phyloP scores from a whole-genome alignment of 768 basidiomycete species.

The Phylloporus scabripes region DNA sequence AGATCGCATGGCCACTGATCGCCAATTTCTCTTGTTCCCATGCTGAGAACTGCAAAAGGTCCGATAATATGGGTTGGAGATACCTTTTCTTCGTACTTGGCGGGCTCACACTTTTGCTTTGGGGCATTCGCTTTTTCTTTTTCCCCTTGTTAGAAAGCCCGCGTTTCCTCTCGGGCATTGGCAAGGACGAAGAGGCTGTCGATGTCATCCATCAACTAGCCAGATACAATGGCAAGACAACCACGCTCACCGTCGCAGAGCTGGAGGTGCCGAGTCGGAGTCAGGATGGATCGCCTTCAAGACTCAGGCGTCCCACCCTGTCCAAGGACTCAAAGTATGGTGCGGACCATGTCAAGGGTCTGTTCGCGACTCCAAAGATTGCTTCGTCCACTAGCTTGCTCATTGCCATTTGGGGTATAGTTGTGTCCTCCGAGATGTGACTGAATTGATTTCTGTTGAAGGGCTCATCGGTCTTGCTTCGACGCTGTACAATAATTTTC shows the following conservation, averaged over 20 bases:
- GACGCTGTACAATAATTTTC: slow-evolving; percentile 55
- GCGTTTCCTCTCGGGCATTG: slow-evolving; percentile 50
- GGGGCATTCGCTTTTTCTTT: slow-evolving; percentile 45
- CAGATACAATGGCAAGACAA: slow-evolving; percentile 41
- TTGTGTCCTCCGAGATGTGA: not conserved
- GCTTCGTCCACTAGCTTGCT: slow-evolving; percentile 62
- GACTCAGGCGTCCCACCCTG: slow-evolving; percentile 21
- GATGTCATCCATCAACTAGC: slow-evolving; percentile 46
- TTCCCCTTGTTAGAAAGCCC: slow-evolving; percentile 55
- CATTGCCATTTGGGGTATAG: slow-evolving; percentile 43
- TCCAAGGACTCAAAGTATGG: slow-evolving; percentile 40
- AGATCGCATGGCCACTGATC: slow-evolving; percentile 59
- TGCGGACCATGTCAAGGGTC: slow-evolving; percentile 44
- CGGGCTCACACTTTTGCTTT: slow-evolving; percentile 48
- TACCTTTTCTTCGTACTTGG: slow-evolving; percentile 53
- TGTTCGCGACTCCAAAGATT: slow-evolving; percentile 60
- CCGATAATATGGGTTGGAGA: slow-evolving; percentile 60
- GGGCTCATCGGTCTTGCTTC: slow-evolving; percentile 71
- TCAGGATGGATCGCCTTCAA: slow-evolving; percentile 6
- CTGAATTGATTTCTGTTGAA: slow-evolving; percentile 20
- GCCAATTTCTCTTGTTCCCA: slow-evolving; percentile 47
- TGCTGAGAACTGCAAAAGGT: slow-evolving; percentile 32
- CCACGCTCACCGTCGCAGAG: slow-evolving; percentile 40
- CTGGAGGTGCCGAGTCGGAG: slow-evolving; percentile 32
- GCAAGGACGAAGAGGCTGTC: slow-evolving; percentile 48